These are phyloP conservation scores for Cairneyella variabilis DNA, from an alignment of 495 filamentous ascomycete genomes.

Conservation along the genomic window DNA sequence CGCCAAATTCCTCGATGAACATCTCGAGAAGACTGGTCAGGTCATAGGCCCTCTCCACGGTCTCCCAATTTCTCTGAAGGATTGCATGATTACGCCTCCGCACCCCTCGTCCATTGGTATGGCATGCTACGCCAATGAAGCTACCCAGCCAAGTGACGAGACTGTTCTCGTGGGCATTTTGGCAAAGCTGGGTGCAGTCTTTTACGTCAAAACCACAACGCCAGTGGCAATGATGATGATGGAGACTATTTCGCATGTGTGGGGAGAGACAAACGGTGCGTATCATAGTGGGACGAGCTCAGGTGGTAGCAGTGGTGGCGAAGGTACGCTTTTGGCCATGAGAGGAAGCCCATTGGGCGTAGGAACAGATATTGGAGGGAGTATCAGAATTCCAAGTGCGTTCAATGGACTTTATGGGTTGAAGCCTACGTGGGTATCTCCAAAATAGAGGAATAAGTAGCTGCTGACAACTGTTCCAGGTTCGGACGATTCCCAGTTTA, in stretches of 20 bases:
- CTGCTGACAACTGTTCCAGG: constrained; percentile 6
- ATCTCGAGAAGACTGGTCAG: constrained; percentile 42
- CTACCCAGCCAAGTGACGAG: constrained; percentile 29
- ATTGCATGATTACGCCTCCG: constrained; percentile 40
- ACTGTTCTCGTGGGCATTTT: constrained; percentile 33
- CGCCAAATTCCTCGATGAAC: constrained; percentile 49
- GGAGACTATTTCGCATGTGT: constrained; percentile 29
- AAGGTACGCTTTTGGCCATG: constrained; percentile 54
- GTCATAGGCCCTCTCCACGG: constrained; percentile 55
- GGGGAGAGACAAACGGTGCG: constrained; percentile 43
- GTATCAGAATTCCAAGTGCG: constrained; percentile 60
- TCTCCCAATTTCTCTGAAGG: constrained; percentile 54
- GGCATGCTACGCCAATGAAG: constrained; percentile 40
- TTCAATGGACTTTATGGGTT: constrained; percentile 62
- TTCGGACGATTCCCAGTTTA: constrained; percentile 28
- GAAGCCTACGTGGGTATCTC: constrained; percentile 41
- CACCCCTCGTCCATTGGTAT: constrained; percentile 25
- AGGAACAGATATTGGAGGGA: constrained; percentile 72
- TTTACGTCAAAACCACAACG: constrained; percentile 65
- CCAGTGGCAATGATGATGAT: constrained; percentile 56
- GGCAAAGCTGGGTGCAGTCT: constrained; percentile 52
- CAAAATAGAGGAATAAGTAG: background rate
- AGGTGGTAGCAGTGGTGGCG: constrained; percentile 64
- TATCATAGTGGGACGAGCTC: constrained; percentile 46
- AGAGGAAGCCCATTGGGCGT: constrained; percentile 52